Percentiles rank a stretch among this genome's conserved stretches.
These are phyloP conservation scores for Parascedosporium putredinis DNA, from an alignment of 2,329 filamentous ascomycete species.

Conservation along the genomic window DNA sequence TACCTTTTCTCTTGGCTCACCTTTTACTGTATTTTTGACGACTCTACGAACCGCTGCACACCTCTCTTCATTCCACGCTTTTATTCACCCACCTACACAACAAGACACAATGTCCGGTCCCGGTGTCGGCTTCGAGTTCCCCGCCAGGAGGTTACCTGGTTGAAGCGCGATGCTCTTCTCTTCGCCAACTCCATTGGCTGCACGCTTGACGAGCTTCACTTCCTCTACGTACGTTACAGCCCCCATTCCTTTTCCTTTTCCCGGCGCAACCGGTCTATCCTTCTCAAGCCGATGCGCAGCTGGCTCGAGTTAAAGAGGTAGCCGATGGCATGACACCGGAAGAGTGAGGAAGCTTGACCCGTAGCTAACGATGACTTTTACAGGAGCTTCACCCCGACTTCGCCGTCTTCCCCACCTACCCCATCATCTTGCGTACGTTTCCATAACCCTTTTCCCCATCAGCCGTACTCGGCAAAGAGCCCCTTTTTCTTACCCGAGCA, in stretches of 20 bases:
- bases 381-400: slow-evolving; percentile 84
- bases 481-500: background rate
- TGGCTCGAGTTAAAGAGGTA: no score
- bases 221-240: slow-evolving; percentile 63
- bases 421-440: slow-evolving; percentile 63
- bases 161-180: slow-evolving; percentile 78
- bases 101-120: slow-evolving; percentile 27
- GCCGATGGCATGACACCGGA: no score
- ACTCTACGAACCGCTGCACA: background rate
- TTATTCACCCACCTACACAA: background rate
- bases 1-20: background rate
- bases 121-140: slow-evolving; percentile 70
- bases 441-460: no score
- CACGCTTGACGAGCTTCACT: slow-evolving; percentile 81
- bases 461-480: background rate
- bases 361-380: background rate
- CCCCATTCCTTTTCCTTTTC: background rate
- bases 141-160: slow-evolving; percentile 64
- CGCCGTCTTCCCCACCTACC: slow-evolving; percentile 79
- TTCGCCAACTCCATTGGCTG: slow-evolving; percentile 85
- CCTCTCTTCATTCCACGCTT: background rate
- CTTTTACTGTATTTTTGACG: background rate
- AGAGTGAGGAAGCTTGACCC: no score
- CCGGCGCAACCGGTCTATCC: background rate
- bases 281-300: background rate